Percentiles rank a stretch among this genome's conserved stretches.
Evolutionary conservation across 1,284 basidiomycete species (phyloP).

Genomic region (Sanguinoderma infundibulare): DNA sequence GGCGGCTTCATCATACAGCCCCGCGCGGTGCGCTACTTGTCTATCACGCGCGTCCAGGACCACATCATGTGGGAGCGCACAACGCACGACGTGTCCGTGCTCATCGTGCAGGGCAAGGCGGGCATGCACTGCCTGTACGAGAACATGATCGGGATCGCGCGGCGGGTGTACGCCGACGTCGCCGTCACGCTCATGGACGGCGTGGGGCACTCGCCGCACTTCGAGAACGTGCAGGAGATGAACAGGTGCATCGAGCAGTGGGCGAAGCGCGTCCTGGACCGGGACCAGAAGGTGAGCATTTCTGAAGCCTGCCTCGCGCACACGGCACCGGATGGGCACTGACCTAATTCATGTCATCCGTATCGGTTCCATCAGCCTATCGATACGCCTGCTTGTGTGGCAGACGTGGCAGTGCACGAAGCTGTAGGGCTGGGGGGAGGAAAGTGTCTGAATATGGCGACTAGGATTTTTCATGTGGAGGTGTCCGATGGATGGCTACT

Average conservation of each 20-base stretch:
- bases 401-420: background rate
- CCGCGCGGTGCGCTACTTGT: conserved; percentile 34
- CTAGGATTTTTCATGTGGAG: background rate
- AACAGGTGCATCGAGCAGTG: conserved; percentile 14
- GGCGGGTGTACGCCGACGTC: conserved; percentile 35
- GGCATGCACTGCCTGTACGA: conserved; percentile 36
- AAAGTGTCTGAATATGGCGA: background rate
- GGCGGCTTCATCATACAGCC: conserved; percentile 41
- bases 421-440: background rate
- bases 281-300: conserved; percentile 24
- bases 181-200: conserved; percentile 36
- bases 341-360: background rate
- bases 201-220: conserved; percentile 39
- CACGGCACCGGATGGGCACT: background rate
- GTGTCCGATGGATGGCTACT: background rate
- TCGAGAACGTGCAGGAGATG: conserved; percentile 27
- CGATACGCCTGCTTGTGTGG: background rate
- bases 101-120: conserved; percentile 40
- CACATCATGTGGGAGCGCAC: conserved; percentile 35
- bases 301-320: too few relatives aligned
- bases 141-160: conserved; percentile 33
- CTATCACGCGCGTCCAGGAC: conserved; percentile 39
- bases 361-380: background rate
- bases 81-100: conserved; percentile 35
- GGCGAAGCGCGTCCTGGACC: conserved; percentile 7